Percentiles rank a stretch among this genome's conserved stretches.
These are phyloP conservation scores for Ampelomyces quisqualis DNA, from an alignment of 2,329 filamentous ascomycete genomes.

Conservation along the genomic window DNA sequence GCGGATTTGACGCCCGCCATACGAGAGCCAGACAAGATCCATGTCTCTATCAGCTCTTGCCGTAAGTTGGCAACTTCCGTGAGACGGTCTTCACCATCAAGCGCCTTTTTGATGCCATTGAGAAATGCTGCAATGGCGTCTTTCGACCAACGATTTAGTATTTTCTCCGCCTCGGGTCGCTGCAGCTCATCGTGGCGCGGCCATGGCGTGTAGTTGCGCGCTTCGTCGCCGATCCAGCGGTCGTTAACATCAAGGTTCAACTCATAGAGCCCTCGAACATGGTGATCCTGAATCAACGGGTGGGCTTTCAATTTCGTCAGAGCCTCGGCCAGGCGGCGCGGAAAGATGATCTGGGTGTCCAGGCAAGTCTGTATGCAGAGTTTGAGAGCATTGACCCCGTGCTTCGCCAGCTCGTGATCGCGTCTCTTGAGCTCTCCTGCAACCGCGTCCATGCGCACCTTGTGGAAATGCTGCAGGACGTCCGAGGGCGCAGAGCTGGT, in stretches of 20 bases:
- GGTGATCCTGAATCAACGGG: slow-evolving; percentile 69
- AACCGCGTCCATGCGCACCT: slow-evolving; percentile 70
- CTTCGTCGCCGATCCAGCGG: slow-evolving; percentile 78
- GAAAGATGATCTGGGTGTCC: slow-evolving; percentile 74
- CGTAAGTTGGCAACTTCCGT: slow-evolving; percentile 68
- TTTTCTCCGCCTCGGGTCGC: slow-evolving; percentile 43
- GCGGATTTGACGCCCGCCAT: slow-evolving; percentile 67
- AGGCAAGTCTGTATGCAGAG: slow-evolving; percentile 76
- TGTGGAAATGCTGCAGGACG: slow-evolving; percentile 75
- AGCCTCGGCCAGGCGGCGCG: slow-evolving; percentile 68
- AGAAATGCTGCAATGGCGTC: slow-evolving; percentile 48
- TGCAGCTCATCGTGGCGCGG: slow-evolving; percentile 73
- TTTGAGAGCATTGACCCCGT: slow-evolving; percentile 65
- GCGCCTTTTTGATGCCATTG: slow-evolving; percentile 60
- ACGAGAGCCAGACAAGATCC: slow-evolving; percentile 69
- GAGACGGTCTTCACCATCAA: slow-evolving; percentile 65
- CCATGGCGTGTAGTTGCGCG: slow-evolving; percentile 82
- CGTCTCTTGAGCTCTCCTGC: slow-evolving; percentile 58
- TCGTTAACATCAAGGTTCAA: slow-evolving; percentile 76
- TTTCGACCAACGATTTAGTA: slow-evolving; percentile 45
- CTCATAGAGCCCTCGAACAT: slow-evolving; percentile 66
- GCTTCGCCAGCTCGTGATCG: slow-evolving; percentile 49
- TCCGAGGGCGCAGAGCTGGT: slow-evolving; percentile 79
- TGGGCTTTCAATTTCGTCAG: slow-evolving; percentile 67
- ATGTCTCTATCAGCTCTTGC: slow-evolving; percentile 69